These are phyloP conservation scores for Lasiosphaeriaceae sp. DNA, from an alignment of 495 filamentous ascomycete genomes.

Conservation along the genomic window DNA sequence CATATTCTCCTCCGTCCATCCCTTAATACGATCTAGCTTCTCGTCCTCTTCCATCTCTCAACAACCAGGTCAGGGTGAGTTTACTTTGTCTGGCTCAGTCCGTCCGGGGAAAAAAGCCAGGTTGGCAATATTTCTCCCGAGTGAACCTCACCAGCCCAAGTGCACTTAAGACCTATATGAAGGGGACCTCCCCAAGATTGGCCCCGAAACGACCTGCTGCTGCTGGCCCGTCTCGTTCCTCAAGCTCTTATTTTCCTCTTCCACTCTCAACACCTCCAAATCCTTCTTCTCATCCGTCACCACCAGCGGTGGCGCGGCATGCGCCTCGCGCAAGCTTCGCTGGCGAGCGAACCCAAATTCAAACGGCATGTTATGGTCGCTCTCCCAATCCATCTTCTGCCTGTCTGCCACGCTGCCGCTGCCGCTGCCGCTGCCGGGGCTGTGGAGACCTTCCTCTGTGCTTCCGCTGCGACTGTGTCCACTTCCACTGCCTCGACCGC, in stretches of 20 bases:
- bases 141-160: no score
- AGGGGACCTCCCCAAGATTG: not conserved
- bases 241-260: not conserved
- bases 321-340: not conserved
- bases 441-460: not conserved
- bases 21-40: no score
- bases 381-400: conserved; percentile 25
- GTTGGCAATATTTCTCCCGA: no score
- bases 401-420: conserved; percentile 9
- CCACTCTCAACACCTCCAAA: not conserved
- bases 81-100: no score
- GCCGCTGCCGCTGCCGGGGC: no score
- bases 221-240: not conserved
- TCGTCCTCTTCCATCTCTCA: no score
- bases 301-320: not conserved
- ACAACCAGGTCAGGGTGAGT: no score
- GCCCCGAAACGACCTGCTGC: not conserved
- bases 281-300: not conserved
- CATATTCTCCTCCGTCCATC: no score
- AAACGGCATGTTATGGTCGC: conserved; percentile 25
- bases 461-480: not conserved
- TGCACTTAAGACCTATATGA: not conserved
- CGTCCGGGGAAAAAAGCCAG: no score
- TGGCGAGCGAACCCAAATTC: conserved; percentile 20
- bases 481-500: not conserved